A percentile compares a stretch with the other conserved stretches of the same genome.
These are phyloP conservation scores for Polymyxa betae DNA, from an alignment of 208 protist species.

Conservation along the genomic window DNA sequence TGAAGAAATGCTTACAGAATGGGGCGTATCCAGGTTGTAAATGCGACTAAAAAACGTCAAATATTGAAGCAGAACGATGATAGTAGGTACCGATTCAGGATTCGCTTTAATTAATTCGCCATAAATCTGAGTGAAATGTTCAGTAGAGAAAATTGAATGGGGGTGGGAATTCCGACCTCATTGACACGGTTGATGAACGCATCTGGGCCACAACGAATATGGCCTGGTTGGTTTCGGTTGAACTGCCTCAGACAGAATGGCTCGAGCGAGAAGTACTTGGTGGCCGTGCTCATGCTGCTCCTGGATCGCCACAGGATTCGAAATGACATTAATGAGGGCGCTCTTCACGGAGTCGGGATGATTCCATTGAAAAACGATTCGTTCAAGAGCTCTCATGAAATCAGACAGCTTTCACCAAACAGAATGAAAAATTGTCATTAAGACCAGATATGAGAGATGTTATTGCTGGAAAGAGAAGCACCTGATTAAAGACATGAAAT, in stretches of 20 bases:
- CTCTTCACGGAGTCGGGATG: too few relatives aligned
- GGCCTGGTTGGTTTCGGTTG: not conserved
- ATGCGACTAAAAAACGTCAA: not conserved
- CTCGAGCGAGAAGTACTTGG: not conserved
- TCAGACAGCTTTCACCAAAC: too few relatives aligned
- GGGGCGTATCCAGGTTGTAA: constrained; percentile 76
- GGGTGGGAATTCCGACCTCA: not conserved
- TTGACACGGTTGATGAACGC: not conserved
- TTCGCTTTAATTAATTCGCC: not conserved
- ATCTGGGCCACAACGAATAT: not conserved
- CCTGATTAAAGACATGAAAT: too few relatives aligned
- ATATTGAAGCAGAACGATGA: not conserved
- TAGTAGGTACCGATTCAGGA: not conserved
- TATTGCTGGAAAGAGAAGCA: too few relatives aligned
- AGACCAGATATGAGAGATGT: too few relatives aligned
- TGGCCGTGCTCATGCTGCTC: too few relatives aligned
- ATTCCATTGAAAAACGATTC: too few relatives aligned
- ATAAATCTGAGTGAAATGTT: not conserved
- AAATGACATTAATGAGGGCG: too few relatives aligned
- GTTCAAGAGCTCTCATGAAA: too few relatives aligned
- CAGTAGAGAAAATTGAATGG: not conserved
- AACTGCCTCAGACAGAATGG: constrained; percentile 21
- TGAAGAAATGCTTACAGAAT: constrained; percentile 79
- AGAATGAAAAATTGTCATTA: too few relatives aligned
- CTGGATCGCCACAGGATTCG: too few relatives aligned